Evolutionary conservation across 1,284 basidiomycete species (phyloP).

Genomic region (Melampsora larici-populina): DNA sequence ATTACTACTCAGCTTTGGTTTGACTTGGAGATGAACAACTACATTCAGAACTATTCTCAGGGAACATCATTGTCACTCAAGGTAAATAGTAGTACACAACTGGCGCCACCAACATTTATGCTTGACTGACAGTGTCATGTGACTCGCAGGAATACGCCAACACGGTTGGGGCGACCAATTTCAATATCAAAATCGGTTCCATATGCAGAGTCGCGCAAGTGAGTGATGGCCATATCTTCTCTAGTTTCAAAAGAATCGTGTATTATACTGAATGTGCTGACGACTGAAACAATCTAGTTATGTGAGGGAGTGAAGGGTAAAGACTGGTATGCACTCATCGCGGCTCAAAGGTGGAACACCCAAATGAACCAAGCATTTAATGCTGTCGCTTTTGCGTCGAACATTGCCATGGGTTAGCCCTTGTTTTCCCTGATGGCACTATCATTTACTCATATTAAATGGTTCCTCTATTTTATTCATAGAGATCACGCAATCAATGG

Average conservation of each 20-base stretch:
- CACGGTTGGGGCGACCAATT: constrained; percentile 42
- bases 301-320: constrained; percentile 38
- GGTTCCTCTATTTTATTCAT: background rate
- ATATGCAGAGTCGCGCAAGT: constrained; percentile 40
- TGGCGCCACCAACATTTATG: background rate
- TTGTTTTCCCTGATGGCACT: background rate
- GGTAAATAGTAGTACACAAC: background rate
- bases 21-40: constrained; percentile 41
- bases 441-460: background rate
- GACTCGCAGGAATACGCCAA: constrained; percentile 37
- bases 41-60: constrained; percentile 37
- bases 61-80: constrained; percentile 25
- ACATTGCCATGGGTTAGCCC: constrained; percentile 33
- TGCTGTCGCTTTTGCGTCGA: constrained; percentile 39
- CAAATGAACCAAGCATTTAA: constrained; percentile 37
- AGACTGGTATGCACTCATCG: constrained; percentile 44
- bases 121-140: background rate
- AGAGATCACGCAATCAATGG: constrained; percentile 43
- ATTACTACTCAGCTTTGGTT: constrained; percentile 37
- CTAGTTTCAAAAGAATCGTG: background rate
- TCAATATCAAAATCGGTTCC: constrained; percentile 33
- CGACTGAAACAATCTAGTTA: constrained; percentile 12
- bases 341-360: constrained; percentile 42
- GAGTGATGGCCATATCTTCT: background rate
- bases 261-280: background rate